Evolutionary conservation across 78 protist genomes (phyloP).

Genomic region (Cavenderia fasciculata): DNA sequence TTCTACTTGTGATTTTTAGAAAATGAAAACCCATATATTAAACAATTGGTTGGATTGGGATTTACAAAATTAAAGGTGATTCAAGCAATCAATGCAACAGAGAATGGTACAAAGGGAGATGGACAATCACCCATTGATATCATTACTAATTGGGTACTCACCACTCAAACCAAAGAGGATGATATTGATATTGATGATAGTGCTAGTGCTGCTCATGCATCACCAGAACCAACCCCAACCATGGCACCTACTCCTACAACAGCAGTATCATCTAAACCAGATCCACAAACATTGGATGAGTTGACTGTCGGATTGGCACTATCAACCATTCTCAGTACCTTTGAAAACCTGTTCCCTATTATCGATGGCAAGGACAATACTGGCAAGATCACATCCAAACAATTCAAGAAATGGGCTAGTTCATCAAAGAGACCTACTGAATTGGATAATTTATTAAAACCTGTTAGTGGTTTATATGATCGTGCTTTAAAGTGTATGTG

Average conservation of each 20-base stretch:
- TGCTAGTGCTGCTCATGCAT: background rate
- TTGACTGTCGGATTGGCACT: slow-evolving; percentile 43
- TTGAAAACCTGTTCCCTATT: slow-evolving; percentile 24
- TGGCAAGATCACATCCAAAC: slow-evolving; percentile 22
- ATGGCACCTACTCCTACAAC: background rate
- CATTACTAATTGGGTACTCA: background rate
- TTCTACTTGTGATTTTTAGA: background rate
- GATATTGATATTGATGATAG: slow-evolving; percentile 36
- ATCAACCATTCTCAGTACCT: slow-evolving; percentile 39
- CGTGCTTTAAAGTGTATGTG: slow-evolving; percentile 61
- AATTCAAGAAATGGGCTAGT: slow-evolving; percentile 63
- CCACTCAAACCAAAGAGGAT: slow-evolving; percentile 16
- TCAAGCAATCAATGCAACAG: slow-evolving; percentile 45
- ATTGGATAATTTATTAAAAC: slow-evolving; percentile 49
- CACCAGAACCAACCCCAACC: no score
- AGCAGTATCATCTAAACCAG: slow-evolving; percentile 27
- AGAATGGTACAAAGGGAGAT: slow-evolving; percentile 31
- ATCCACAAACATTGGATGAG: slow-evolving; percentile 55
- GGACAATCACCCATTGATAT: background rate
- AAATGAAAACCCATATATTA: slow-evolving; percentile 31
- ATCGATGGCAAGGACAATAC: slow-evolving; percentile 28
- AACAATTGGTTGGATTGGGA: slow-evolving; percentile 51
- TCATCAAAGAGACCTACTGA: slow-evolving; percentile 54
- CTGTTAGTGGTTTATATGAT: slow-evolving; percentile 45
- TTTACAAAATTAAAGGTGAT: slow-evolving; percentile 38